Evolutionary conservation across 1,284 basidiomycete genomes (phyloP).

Genomic region (Apiotrichum brassicae): DNA sequence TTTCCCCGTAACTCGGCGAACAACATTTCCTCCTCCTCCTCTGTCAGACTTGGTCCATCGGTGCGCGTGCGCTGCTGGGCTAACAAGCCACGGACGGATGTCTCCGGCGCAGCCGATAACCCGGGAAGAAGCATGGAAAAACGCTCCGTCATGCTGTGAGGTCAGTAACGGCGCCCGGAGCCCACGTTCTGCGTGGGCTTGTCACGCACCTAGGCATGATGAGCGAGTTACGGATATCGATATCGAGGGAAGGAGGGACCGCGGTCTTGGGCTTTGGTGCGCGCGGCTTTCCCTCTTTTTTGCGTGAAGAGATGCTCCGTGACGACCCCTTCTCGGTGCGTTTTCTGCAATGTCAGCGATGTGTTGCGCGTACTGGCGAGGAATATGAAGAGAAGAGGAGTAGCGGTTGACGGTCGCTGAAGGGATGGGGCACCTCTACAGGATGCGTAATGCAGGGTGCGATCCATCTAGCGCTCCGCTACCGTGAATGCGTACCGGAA

Average conservation of each 20-base stretch:
- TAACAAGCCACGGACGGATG: slow-evolving; percentile 30
- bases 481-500: slow-evolving; percentile 17
- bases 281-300: background rate
- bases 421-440: too few species aligned
- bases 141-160: slow-evolving; percentile 34
- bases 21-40: slow-evolving; percentile 42
- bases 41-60: slow-evolving; percentile 33
- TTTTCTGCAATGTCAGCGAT: background rate
- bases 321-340: background rate
- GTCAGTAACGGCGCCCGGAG: too few species aligned
- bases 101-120: slow-evolving; percentile 30
- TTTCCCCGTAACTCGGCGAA: slow-evolving; percentile 31
- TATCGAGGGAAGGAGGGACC: slow-evolving; percentile 31
- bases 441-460: too few species aligned
- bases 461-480: too few species aligned
- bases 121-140: slow-evolving; percentile 43
- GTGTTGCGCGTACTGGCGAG: too few species aligned
- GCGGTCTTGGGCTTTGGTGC: background rate
- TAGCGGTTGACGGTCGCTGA: too few species aligned
- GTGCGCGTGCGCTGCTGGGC: slow-evolving; percentile 34
- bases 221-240: slow-evolving; percentile 41
- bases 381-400: too few species aligned
- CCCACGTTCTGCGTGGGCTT: too few species aligned
- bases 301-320: background rate
- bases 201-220: slow-evolving; percentile 40